Evolutionary conservation across 1,284 basidiomycete species (phyloP).

Genomic region (Nidula niveotomentosa): DNA sequence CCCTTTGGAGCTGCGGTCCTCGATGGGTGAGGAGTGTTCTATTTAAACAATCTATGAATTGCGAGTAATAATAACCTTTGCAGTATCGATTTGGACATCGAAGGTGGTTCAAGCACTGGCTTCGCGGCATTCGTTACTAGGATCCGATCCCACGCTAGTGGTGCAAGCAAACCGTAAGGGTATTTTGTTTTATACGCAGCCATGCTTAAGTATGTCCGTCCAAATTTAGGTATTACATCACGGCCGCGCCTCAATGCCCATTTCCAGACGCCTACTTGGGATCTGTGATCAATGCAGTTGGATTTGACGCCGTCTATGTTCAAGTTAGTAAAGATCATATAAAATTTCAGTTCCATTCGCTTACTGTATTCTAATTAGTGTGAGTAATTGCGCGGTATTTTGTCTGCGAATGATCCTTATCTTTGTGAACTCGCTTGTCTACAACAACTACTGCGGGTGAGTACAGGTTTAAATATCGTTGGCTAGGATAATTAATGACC

Average conservation of each 20-base stretch:
- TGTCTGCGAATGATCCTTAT: too few species aligned
- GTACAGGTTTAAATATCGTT: too few species aligned
- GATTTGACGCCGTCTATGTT: constrained; percentile 64
- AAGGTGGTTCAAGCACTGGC: constrained; percentile 53
- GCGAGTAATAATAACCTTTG: too few species aligned
- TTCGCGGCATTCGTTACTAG: constrained; percentile 54
- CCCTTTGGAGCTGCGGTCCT: constrained; percentile 66
- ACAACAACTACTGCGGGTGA: constrained; percentile 53
- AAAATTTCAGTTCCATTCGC: not conserved
- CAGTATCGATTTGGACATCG: constrained; percentile 67
- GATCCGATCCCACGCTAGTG: constrained; percentile 44
- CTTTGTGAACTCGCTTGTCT: too few species aligned
- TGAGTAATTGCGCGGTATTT: too few species aligned
- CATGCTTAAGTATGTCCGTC: not conserved
- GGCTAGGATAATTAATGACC: too few species aligned
- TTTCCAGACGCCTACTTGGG: constrained; percentile 62
- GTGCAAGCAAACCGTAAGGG: constrained; percentile 50
- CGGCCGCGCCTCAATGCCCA: constrained; percentile 67
- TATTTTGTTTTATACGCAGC: not conserved
- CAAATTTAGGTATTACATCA: constrained; percentile 52
- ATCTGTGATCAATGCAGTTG: constrained; percentile 49
- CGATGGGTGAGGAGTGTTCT: constrained; percentile 49
- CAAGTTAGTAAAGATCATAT: constrained; percentile 29
- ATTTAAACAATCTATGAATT: not conserved
- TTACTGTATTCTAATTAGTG: constrained; percentile 38